A percentile compares a stretch with the other conserved stretches of the same genome.
Conservation (phyloP, 768 basidiomycete genomes). For the Suillus discolor region DNA sequence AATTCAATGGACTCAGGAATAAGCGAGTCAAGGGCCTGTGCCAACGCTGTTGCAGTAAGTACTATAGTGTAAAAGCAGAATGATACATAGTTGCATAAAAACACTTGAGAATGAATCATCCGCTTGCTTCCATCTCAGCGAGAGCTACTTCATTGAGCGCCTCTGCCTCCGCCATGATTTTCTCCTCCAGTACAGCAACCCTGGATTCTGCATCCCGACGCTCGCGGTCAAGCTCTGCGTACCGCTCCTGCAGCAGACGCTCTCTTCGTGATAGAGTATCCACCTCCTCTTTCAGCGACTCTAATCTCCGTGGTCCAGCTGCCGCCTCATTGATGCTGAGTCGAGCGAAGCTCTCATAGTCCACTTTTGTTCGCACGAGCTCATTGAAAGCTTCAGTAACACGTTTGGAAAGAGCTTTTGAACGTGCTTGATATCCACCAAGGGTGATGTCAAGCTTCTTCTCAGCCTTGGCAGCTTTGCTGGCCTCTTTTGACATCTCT, state of each 20-base stretch:
- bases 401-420: conserved; percentile 63
- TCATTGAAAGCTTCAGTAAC: conserved; percentile 70
- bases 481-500: conserved; percentile 77
- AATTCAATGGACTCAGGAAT: no score
- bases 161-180: conserved; percentile 84
- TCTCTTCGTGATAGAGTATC: conserved; percentile 78
- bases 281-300: conserved; percentile 85
- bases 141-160: conserved; percentile 77
- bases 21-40: no score
- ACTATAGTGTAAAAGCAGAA: conserved; percentile 4
- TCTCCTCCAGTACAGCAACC: conserved; percentile 75
- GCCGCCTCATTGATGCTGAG: conserved; percentile 73
- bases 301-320: conserved; percentile 76
- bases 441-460: conserved; percentile 87
- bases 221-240: conserved; percentile 81
- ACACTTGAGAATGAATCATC: conserved; percentile 8
- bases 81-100: conserved; percentile 17
- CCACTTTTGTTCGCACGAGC: conserved; percentile 64
- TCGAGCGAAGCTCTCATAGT: conserved; percentile 78
- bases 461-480: conserved; percentile 81
- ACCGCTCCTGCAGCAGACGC: conserved; percentile 74
- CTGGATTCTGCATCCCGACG: conserved; percentile 59
- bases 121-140: conserved; percentile 54
- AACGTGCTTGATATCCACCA: conserved; percentile 89
- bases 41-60: not conserved